Percentiles rank a stretch among this genome's conserved stretches.
These are phyloP conservation scores for Starmera quercuum DNA, from an alignment of 805 yeast genomes.

Conservation along the genomic window DNA sequence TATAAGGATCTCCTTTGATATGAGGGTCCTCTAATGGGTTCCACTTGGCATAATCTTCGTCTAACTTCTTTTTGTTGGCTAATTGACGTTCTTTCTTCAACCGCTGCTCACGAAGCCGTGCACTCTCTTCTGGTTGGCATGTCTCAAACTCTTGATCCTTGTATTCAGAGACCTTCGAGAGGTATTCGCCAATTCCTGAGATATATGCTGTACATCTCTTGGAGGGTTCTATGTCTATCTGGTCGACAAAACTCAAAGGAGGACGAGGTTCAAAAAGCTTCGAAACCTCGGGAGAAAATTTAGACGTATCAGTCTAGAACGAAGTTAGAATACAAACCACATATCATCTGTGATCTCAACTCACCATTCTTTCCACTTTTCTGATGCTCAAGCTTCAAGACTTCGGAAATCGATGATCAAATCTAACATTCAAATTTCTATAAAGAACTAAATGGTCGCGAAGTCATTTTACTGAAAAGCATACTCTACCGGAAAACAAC, in stretches of 20 bases:
- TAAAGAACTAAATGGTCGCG: too few species aligned
- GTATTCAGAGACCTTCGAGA: conserved; percentile 21
- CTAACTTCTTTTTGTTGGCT: conserved; percentile 21
- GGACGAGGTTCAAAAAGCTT: conserved; percentile 28
- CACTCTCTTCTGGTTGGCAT: conserved; percentile 20
- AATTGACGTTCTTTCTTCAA: conserved; percentile 18
- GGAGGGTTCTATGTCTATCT: conserved; percentile 11
- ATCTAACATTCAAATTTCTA: too few species aligned
- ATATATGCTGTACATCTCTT: conserved; percentile 12
- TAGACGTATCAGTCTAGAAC: conserved; percentile 23
- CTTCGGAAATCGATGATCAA: too few species aligned
- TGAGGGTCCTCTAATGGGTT: conserved; percentile 51
- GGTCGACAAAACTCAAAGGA: conserved; percentile 13
- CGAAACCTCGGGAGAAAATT: conserved; percentile 31
- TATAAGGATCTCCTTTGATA: conserved; percentile 62
- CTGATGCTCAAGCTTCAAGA: too few species aligned
- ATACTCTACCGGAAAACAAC: neutral
- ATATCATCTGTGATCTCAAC: too few species aligned
- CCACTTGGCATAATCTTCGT: conserved; percentile 35
- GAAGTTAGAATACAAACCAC: too few species aligned
- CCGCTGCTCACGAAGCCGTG: conserved; percentile 21
- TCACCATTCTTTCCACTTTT: too few species aligned
- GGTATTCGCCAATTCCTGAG: conserved; percentile 10
- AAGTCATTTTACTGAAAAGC: too few species aligned
- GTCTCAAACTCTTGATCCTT: conserved; percentile 12